Percentiles rank a stretch among this genome's conserved stretches.
Evolutionary conservation across 1,139 yeast species (phyloP).

Genomic region (Hansenula lynferdii): DNA sequence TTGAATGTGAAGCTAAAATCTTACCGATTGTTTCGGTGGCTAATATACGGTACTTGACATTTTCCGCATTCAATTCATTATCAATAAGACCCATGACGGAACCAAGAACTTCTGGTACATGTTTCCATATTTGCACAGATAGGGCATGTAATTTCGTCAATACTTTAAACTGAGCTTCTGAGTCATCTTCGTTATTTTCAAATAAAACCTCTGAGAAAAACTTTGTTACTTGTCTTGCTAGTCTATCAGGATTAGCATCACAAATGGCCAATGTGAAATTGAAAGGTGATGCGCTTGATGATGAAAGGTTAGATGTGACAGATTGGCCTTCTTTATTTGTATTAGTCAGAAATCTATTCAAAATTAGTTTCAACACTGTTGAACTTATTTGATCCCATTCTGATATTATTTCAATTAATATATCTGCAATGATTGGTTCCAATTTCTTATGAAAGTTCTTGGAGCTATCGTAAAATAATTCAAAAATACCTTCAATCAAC

Average conservation of each 20-base stretch:
- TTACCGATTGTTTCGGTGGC: slow-evolving; percentile 75
- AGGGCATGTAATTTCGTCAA: slow-evolving; percentile 58
- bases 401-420: slow-evolving; percentile 70
- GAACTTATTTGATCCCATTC: slow-evolving; percentile 71
- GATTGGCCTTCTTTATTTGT: slow-evolving; percentile 24
- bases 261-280: slow-evolving; percentile 66
- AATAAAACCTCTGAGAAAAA: slow-evolving; percentile 74
- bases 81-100: slow-evolving; percentile 78
- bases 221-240: slow-evolving; percentile 76
- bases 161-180: slow-evolving; percentile 34
- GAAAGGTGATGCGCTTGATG: slow-evolving; percentile 50
- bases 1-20: slow-evolving; percentile 48
- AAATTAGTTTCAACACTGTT: slow-evolving; percentile 54
- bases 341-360: slow-evolving; percentile 36
- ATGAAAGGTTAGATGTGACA: slow-evolving; percentile 26
- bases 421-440: slow-evolving; percentile 60
- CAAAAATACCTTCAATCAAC: slow-evolving; percentile 53
- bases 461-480: slow-evolving; percentile 54
- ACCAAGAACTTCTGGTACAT: slow-evolving; percentile 68
- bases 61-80: slow-evolving; percentile 75
- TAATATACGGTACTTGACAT: slow-evolving; percentile 53
- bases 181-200: slow-evolving; percentile 31
- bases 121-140: slow-evolving; percentile 68
- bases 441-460: slow-evolving; percentile 34
- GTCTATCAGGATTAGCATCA: slow-evolving; percentile 63